Base-by-base conservation (phyloP, 345 rosid genomes). In the Hibiscus mutabilis region DNA sequence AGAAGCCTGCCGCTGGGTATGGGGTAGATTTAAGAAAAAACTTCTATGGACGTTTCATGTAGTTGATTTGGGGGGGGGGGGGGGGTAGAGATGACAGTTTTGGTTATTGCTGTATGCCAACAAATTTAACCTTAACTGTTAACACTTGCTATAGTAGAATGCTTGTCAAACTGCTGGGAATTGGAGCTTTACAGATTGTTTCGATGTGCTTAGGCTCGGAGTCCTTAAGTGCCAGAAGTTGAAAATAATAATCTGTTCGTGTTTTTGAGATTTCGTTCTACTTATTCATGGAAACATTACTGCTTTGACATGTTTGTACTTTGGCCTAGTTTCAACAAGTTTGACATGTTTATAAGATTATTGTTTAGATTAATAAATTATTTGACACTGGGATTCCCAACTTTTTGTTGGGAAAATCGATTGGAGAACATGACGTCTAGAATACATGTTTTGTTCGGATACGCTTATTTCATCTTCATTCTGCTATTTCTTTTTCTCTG, bases 121-220 rank as follows among this genome's bases (percentile, higher is more conserved):
- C 46, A 31, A 66, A 14, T 46, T 46, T 5, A 7, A 44, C 4
- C 29, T 24, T 18, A 63, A 13, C 19, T 37, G 56, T 7, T 55
- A 19, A 55, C 11, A 7, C 58, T 53, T 47, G 56, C 56, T 13
- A 19, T 19, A 13, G 25, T 27, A 42, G n/a, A 13, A 12, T 40
- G 53, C 68, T 19, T 35, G 44, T 6, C 44, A 9, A 18, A 16
- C 31, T 22, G 19, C 55, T 49, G 19, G 55, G 19, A 49, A 49
- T 49, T 89, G 70, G 15, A 25, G 40, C 19, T 24, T 47, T 47
- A 27, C 31, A 16, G 22, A 44, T 44, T 66, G 40, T 46, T 25
- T 24, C 56, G 14, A 40, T 47, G 6, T 66, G 37, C 58, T 22
- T 44, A 24, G 55, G 55, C 33, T 21, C 14, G 56, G 37, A 21